Conservation (phyloP, 2,329 filamentous ascomycete genomes). For the Immersiporthe knoxdaviesiana region DNA sequence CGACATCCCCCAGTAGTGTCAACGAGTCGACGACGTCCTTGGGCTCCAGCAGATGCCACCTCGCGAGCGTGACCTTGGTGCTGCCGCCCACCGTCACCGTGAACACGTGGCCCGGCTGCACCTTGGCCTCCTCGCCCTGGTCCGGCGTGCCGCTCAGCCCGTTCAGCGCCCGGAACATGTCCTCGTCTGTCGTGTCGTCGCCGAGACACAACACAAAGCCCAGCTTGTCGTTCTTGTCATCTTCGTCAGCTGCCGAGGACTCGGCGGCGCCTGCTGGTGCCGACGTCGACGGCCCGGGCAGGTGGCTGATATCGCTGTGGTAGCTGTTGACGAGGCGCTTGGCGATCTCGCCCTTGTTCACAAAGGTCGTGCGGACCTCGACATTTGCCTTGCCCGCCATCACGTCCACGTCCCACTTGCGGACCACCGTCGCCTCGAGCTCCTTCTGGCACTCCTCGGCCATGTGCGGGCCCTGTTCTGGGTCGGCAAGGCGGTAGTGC, state of each 20-base stretch:
- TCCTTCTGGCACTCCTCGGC: conserved; percentile 80
- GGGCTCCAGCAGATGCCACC: conserved; percentile 88
- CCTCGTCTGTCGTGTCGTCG: conserved; percentile 97
- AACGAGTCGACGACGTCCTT: conserved; percentile 79
- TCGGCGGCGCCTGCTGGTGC: too few species aligned
- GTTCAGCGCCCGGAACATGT: conserved; percentile 87
- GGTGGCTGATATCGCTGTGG: conserved; percentile 47
- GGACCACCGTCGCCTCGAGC: conserved; percentile 74
- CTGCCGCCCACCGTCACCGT: conserved; percentile 90
- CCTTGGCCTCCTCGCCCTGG: conserved; percentile 64
- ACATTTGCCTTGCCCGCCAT: conserved; percentile 97
- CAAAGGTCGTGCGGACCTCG: conserved; percentile 93
- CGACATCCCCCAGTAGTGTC: conserved; percentile 57
- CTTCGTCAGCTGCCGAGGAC: conserved; percentile 16
- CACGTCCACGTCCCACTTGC: conserved; percentile 88
- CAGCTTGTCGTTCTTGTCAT: conserved; percentile 55
- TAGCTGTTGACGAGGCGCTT: conserved; percentile 81
- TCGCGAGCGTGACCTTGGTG: conserved; percentile 87
- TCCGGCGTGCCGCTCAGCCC: conserved; percentile 47
- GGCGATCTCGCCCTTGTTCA: conserved; percentile 97
- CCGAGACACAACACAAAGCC: conserved; percentile 91
- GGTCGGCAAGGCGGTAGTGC: conserved; percentile 93
- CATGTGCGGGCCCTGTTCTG: conserved; percentile 80
- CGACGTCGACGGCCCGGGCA: conserved; percentile 39
- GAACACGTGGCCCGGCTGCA: conserved; percentile 71